A percentile compares a stretch with the other conserved stretches of the same genome.
phyloP scores from a whole-genome alignment of 192 early-diverging fungal species.

The Podila clonocystis region DNA sequence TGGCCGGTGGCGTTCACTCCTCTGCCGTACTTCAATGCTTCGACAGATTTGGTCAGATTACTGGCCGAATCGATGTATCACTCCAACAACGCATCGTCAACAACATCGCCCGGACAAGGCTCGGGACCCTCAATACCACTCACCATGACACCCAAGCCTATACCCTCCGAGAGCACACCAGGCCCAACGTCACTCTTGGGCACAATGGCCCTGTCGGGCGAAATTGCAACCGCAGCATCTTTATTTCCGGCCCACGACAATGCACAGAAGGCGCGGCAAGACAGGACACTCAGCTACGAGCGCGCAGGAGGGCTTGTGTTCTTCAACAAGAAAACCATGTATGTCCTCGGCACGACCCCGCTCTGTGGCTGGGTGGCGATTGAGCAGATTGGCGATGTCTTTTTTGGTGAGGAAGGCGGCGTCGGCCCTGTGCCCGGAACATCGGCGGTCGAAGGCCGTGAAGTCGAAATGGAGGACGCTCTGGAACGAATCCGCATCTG shows the following conservation, averaged over 20 bases:
- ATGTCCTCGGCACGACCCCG: conserved; percentile 62
- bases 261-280: conserved; percentile 28
- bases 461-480: conserved; percentile 52
- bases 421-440: conserved; percentile 44
- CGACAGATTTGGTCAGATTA: conserved; percentile 35
- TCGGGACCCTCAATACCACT: too few relatives aligned
- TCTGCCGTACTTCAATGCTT: conserved; percentile 46
- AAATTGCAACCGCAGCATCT: conserved; percentile 43
- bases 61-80: conserved; percentile 44
- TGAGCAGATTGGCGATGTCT: conserved; percentile 52
- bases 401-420: conserved; percentile 51
- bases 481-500: conserved; percentile 39
- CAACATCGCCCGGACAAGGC: neutral
- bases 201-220: conserved; percentile 42
- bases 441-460: conserved; percentile 36
- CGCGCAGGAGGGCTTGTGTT: conserved; percentile 62
- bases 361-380: conserved; percentile 64
- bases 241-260: conserved; percentile 43
- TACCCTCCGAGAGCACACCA: too few relatives aligned
- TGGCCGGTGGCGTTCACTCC: conserved; percentile 49
- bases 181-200: neutral
- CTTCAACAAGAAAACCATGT: conserved; percentile 63
- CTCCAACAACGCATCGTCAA: neutral
- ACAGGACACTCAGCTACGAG: conserved; percentile 27
- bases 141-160: too few relatives aligned